Evolutionary conservation across 805 yeast genomes (phyloP), one percentile per base, ranked within the genome.

Genomic region (Myxozyma neotropica): DNA sequence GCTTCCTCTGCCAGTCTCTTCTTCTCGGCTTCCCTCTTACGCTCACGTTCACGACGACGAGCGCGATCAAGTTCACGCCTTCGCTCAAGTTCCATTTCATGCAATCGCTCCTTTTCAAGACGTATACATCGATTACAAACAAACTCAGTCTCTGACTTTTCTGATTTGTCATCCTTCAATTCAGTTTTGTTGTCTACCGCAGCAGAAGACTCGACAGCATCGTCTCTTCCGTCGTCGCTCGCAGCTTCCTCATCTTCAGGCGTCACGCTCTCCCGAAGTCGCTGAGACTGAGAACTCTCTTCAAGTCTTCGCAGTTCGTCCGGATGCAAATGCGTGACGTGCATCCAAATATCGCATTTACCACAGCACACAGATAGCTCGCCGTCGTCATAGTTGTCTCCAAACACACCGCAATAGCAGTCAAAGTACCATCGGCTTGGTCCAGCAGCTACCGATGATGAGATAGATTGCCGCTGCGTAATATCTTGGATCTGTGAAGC

Each of bases 291-390:
- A 23, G 53, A 31, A 45, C 56, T 54, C 17, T 29, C 54, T 26
- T 57, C 63, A 42, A 61, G 54, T 42, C 65, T 31, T 33, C 53
- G 35, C 13, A 44, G 35, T 40, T 66, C 67, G 10, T 62, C 67
- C 4, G 58, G 67, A 6, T 66, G 49, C 36, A 77, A 69, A 55
- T 78, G 76, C 13, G 62, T 68, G 2, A 67, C 71, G 64, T 77
- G 80, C 72, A 76, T 75, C 80, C 80, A 77, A 13, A 72, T 70
- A 19, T 67, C 67, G 61, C 80, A 77, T 46, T 70, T 71, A 5
- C 69, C 75, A 60, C 80, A 77, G 46, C 70, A 72, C 19, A 76
- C 72, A 61, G 73, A 71, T 47, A 67, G 64, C 27, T 59, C 59
- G 1, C 78, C 79, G 59, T 77, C 80, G 54, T 77, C 80, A 58